Evolutionary conservation across 2,329 filamentous ascomycete genomes (phyloP), one percentile per base, ranked within the genome.

Genomic region (Endocalyx cinctus): DNA sequence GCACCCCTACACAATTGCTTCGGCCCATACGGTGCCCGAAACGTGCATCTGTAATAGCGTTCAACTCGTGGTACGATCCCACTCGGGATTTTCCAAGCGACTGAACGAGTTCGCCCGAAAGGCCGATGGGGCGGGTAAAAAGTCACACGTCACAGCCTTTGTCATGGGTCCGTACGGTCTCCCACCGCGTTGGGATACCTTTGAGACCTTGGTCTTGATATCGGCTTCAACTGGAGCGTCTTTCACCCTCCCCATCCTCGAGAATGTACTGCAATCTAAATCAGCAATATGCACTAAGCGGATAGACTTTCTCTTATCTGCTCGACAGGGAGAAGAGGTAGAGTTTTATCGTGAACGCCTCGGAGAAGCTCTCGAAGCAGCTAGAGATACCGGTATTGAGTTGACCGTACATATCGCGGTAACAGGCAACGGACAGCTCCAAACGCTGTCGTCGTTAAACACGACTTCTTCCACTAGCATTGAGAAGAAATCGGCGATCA

Each of bases 151-250:
- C 19, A 70, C 64, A 11, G 63, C 63, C 2, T 73, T 79, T 23
- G 60, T 79, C 3, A 60, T 69, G 2, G 76, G 77, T 0, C 77
- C 76, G 0, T 79, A 71, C 28, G 76, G 76, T 12, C 55, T 55
- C 5, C 72, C 74, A 2, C 72, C 74, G 0, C 60, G 63, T 5
- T 78, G 73, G 71, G 64, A 77, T 29, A 61, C 71, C 1, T 80
- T 72, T 49, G 77, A 80, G 52, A 76, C 74, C 1, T 53, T 80
- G 27, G 58, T 81, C 5, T 60, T 81, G 4, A 71, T 80, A 26
- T 76, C 74, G 0, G 76, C 76, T 1, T 80, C 76, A 1, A 81
- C 77, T 0, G 77, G 77, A n/a, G 71, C 75, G 2, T 79, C 75
- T 4, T 80, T 76, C 35, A 76, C 72, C 2, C 54, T 80, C 5